Base-by-base conservation (phyloP, 208 protist species). In the Crithidia bombi region DNA sequence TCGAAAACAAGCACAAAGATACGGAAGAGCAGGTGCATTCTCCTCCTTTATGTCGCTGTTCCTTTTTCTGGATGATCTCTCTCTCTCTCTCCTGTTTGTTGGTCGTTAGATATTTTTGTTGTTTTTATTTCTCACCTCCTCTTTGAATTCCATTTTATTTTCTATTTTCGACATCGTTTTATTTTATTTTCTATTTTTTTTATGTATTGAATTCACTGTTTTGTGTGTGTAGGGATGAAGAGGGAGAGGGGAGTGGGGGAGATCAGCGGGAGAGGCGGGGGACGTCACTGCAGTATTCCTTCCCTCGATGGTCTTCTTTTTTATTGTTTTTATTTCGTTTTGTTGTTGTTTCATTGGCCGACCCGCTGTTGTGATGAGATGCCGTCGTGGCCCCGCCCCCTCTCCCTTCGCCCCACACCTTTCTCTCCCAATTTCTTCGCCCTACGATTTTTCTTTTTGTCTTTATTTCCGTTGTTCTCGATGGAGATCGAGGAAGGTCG, bases 151-250 rank as follows among this genome's bases (percentile, higher is more conserved):
- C 19, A 36, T 61, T 21, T 36, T 26, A 50, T 47, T 59, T 35
- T 59, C 32, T 35, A 0, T 51, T 35, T 41, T 25, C 32, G 10
- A 10, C 50, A 38, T 70, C 21, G 10, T 70, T 55, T 47, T 23
- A n/a, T 52, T 54, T 2, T 59, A 49, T 15, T 63, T 52, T 66
- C 36, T 67, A 5, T 51, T 73, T 41, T 63, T 72, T 47, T 19
- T 55, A 19, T 6, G 19, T 56, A 55, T 62, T 26, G 14, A 26
- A 52, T n/a, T 39, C 46, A 36, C n/a, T 43, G 54, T 43, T 19
- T 15, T 43, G 17, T 36, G 9, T 7, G 6, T n/a, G n/a, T n/a
- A n/a, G n/a, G n/a, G n/a, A n/a, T n/a, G n/a, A n/a, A n/a, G n/a
- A n/a, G n/a, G n/a, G n/a, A n/a, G n/a, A n/a, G n/a, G n/a, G n/a